These are phyloP conservation scores for Arabis hirsuta DNA, from an alignment of 345 rosid species.

Conservation along the genomic window DNA sequence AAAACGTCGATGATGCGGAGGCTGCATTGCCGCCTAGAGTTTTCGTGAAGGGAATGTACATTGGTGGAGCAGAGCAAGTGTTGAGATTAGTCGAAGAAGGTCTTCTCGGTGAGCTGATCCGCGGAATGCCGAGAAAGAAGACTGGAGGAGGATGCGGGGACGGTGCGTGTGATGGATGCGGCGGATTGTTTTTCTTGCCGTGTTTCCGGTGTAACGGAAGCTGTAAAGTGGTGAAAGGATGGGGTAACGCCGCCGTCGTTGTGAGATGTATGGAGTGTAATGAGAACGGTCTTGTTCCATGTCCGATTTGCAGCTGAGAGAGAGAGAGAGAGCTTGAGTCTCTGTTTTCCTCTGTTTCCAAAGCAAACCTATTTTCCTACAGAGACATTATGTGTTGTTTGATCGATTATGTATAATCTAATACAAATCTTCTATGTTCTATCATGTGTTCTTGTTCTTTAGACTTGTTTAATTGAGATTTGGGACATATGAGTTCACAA, in stretches of 20 bases:
- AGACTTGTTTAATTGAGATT: background rate
- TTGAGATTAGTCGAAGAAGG: conserved; percentile 70
- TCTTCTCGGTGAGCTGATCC: conserved; percentile 55
- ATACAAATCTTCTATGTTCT: conserved; percentile 24
- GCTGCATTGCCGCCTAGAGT: conserved; percentile 65
- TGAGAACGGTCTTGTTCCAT: conserved; percentile 86
- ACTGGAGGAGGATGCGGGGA: conserved; percentile 36
- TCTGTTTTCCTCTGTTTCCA: conserved; percentile 17
- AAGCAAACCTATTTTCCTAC: background rate
- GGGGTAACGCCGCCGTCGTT: conserved; percentile 45
- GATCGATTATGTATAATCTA: conserved; percentile 30
- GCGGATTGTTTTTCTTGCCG: conserved; percentile 72
- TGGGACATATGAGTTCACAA: background rate
- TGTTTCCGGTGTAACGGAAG: conserved; percentile 84
- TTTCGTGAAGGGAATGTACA: conserved; percentile 72
- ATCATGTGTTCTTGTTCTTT: conserved; percentile 19
- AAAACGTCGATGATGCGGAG: background rate
- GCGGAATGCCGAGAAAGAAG: conserved; percentile 58
- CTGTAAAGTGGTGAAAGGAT: conserved; percentile 55
- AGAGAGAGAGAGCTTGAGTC: background rate
- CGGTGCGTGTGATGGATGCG: conserved; percentile 67
- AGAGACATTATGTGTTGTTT: background rate
- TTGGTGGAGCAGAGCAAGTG: conserved; percentile 93
- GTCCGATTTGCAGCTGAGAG: conserved; percentile 74
- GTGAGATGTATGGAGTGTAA: conserved; percentile 77